Evolutionary conservation across 106 monocot genomes (phyloP), one percentile per base, ranked within the genome.

Genomic region (Triglochin maritima): DNA sequence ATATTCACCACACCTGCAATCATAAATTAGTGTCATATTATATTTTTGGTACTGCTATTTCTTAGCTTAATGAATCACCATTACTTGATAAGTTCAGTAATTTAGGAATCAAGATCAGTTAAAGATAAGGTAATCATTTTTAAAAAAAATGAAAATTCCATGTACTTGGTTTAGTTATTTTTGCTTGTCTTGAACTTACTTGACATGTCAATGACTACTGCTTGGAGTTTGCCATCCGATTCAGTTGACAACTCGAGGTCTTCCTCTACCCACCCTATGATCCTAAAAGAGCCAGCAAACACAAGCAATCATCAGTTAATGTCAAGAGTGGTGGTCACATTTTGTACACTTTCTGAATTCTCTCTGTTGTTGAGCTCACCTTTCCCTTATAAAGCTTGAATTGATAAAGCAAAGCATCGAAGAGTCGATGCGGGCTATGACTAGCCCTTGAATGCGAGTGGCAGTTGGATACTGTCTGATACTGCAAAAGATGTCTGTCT

Each of bases 1-100:
- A 87, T 83, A 50, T 94, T 94, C 77, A 81, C 77, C 50, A 94
- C 86, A 79, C 83, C 94, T 94, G 82, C 64, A 69, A 68, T 29
- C 0, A 29, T 29, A 29, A 29, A 29, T 29, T 29, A 29, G 29
- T 29, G 29, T 29, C 29, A 29, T 29, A 29, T 29, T 29, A 29
- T 29, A 29, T 29, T 29, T 29, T 29, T 29, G 1, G 1, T 29
- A 29, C 29, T 29, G 29, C 29, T 29, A 1, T 29, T 29, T 29
- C 29, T 29, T 29, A 29, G 29, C 29, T 0, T 29, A 29, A 29
- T 29, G 29, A 29, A 29, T 29, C 29, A 29, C 1, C 29, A 29
- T 29, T 29, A 29, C 29, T 29, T 29, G 29, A 29, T 29, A 29
- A 29, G 29, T 29, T 29, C 29, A 29, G 29, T 29, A 29, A 29